phyloP scores from a whole-genome alignment of 257 asterid genomes.

The Solanum arcanum region DNA sequence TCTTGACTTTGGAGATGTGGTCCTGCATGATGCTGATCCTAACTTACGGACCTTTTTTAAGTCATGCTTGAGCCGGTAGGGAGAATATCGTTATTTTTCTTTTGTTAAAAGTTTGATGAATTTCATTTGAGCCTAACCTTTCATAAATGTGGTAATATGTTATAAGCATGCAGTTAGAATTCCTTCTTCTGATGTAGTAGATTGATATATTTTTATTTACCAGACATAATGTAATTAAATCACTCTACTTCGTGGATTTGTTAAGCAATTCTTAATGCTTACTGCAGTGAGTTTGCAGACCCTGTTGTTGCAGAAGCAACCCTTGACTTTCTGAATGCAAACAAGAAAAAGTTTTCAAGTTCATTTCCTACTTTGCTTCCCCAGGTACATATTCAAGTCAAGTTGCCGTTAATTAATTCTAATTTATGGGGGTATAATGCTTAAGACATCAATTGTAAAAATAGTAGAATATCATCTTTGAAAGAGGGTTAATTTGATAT shows the following conservation, averaged over 20 bases:
- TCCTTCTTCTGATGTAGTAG: background rate
- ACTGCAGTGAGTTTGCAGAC: conserved; percentile 93
- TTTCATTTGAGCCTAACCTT: background rate
- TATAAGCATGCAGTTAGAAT: background rate
- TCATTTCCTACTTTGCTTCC: conserved; percentile 78
- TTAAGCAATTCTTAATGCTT: conserved; percentile 12
- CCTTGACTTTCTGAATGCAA: conserved; percentile 60
- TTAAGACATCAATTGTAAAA: background rate
- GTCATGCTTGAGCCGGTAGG: conserved; percentile 85
- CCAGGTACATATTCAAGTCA: conserved; percentile 35
- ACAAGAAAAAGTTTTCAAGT: conserved; percentile 51
- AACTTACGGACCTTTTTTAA: conserved; percentile 69
- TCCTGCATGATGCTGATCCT: conserved; percentile 90
- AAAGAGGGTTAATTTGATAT: background rate
- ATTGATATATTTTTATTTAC: background rate
- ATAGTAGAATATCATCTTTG: background rate
- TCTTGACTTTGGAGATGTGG: conserved; percentile 74
- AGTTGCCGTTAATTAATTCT: background rate
- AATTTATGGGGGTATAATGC: background rate
- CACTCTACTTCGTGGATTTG: background rate
- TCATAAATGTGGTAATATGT: background rate
- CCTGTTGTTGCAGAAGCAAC: conserved; percentile 89
- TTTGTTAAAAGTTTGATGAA: background rate
- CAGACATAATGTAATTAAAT: background rate
- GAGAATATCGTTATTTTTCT: background rate